These are phyloP conservation scores for Vitis cinerea DNA, from an alignment of 164 flowering plant genomes.

Conservation along the genomic window DNA sequence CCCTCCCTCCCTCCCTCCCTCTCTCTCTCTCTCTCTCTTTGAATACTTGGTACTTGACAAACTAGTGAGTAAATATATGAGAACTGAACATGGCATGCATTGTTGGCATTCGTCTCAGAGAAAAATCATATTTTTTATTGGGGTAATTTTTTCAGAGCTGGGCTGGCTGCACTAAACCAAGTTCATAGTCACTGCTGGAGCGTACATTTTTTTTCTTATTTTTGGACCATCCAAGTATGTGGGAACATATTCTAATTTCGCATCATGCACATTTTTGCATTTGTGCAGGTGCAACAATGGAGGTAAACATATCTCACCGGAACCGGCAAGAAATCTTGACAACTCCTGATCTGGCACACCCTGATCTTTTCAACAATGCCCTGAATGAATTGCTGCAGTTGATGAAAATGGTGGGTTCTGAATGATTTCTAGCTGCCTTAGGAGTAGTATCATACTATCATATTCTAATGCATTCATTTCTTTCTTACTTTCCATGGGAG, in stretches of 20 bases:
- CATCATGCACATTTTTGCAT: not conserved
- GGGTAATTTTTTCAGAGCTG: not conserved
- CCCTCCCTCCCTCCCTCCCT: too few species aligned
- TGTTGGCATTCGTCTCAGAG: too few species aligned
- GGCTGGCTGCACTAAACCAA: not conserved
- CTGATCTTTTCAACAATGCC: conserved; percentile 60
- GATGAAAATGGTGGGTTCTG: conserved; percentile 61
- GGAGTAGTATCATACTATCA: not conserved
- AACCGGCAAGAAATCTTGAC: conserved; percentile 64
- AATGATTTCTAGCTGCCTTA: not conserved
- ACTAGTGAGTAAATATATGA: too few species aligned
- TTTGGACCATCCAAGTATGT: not conserved
- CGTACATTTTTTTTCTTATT: not conserved
- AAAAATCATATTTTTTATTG: not conserved
- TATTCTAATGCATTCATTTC: not conserved
- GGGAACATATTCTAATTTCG: not conserved
- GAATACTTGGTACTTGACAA: too few species aligned
- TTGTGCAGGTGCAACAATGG: conserved; percentile 71
- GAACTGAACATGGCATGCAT: too few species aligned
- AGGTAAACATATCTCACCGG: conserved; percentile 78
- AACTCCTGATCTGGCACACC: conserved; percentile 59
- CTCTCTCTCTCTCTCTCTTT: too few species aligned
- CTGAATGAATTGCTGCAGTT: conserved; percentile 65
- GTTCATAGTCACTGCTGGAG: not conserved
- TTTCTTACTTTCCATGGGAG: not conserved